Percentiles rank a stretch among this genome's conserved stretches.
phyloP scores from a whole-genome alignment of 2,329 filamentous ascomycete species.

The Xylaria sp. region DNA sequence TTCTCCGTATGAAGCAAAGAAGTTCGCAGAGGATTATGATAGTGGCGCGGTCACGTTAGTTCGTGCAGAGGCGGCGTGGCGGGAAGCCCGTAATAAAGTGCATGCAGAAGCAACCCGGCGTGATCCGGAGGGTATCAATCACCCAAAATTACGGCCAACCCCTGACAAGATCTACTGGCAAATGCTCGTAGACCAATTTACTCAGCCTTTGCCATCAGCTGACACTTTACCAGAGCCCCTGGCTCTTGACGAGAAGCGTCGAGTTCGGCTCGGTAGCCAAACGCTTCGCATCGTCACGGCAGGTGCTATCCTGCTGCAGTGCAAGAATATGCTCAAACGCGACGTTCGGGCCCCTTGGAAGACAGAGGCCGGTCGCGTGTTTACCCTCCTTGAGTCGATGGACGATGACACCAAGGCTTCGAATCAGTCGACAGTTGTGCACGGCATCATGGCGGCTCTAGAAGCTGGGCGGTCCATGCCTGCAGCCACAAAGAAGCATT shows the following conservation, averaged over 20 bases:
- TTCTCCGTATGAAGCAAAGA: conserved; percentile 73
- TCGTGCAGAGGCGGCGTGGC: conserved; percentile 70
- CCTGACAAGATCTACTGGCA: conserved; percentile 76
- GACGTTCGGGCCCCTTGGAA: conserved; percentile 81
- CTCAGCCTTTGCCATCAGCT: conserved; percentile 63
- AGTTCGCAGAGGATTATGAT: conserved; percentile 70
- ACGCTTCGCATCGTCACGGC: conserved; percentile 72
- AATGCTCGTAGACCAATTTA: conserved; percentile 75
- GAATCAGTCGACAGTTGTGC: conserved; percentile 56
- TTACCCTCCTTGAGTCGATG: conserved; percentile 67
- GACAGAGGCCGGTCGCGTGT: conserved; percentile 72
- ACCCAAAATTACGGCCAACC: conserved; percentile 66
- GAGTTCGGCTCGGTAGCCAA: conserved; percentile 61
- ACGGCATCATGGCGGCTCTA: conserved; percentile 67
- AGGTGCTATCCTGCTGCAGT: conserved; percentile 76
- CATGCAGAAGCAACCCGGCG: conserved; percentile 68
- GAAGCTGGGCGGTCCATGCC: conserved; percentile 70
- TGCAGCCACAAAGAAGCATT: conserved; percentile 62
- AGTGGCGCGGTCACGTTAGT: conserved; percentile 59
- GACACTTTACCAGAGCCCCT: conserved; percentile 75
- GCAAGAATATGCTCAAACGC: conserved; percentile 82
- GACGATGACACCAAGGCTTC: conserved; percentile 50
- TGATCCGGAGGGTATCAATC: conserved; percentile 70
- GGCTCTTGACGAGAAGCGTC: conserved; percentile 68
- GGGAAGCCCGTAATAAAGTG: conserved; percentile 66